Evolutionary conservation across 2,329 filamentous ascomycete genomes (phyloP).

Genomic region (Colletotrichum tanaceti): DNA sequence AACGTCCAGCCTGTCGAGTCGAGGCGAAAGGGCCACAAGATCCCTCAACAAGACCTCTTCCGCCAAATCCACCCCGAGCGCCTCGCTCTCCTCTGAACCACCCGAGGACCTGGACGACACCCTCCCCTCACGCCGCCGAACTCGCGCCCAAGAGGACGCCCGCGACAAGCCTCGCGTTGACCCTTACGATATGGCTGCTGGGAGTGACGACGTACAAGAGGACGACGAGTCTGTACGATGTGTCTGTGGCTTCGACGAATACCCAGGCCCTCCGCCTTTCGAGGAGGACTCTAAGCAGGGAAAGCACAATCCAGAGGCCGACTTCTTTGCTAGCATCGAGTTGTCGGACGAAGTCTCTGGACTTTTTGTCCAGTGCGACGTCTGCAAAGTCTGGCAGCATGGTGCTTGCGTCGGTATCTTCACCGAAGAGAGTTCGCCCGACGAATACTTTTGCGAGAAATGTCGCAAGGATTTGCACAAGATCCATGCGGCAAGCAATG

Average conservation of each 20-base stretch:
- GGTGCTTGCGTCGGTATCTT: constrained; percentile 97
- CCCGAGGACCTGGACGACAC: constrained; percentile 76
- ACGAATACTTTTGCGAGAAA: constrained; percentile 98
- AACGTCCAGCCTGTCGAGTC: constrained; percentile 80
- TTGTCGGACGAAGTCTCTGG: constrained; percentile 89
- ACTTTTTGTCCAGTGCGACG: constrained; percentile 97
- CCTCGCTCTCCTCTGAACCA: constrained; percentile 77
- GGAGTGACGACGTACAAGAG: constrained; percentile 77
- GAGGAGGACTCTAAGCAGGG: constrained; percentile 65
- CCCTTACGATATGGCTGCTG: constrained; percentile 66
- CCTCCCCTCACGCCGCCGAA: constrained; percentile 79
- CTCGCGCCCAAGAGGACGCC: constrained; percentile 77
- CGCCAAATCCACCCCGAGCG: constrained; percentile 80
- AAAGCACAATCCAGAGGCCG: constrained; percentile 68
- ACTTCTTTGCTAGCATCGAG: constrained; percentile 69
- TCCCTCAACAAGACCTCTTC: constrained; percentile 79
- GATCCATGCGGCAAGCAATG: constrained; percentile 82
- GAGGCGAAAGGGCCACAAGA: constrained; percentile 79
- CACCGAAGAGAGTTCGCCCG: constrained; percentile 90
- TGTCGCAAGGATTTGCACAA: constrained; percentile 93
- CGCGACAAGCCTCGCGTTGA: constrained; percentile 60
- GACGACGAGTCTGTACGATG: constrained; percentile 97
- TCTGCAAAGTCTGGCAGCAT: constrained; percentile 99
- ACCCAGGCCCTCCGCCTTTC: constrained; percentile 82
- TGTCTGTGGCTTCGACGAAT: constrained; percentile 93